These are phyloP conservation scores for Solidago caesia DNA, from an alignment of 129 eudicot genomes.

Conservation along the genomic window DNA sequence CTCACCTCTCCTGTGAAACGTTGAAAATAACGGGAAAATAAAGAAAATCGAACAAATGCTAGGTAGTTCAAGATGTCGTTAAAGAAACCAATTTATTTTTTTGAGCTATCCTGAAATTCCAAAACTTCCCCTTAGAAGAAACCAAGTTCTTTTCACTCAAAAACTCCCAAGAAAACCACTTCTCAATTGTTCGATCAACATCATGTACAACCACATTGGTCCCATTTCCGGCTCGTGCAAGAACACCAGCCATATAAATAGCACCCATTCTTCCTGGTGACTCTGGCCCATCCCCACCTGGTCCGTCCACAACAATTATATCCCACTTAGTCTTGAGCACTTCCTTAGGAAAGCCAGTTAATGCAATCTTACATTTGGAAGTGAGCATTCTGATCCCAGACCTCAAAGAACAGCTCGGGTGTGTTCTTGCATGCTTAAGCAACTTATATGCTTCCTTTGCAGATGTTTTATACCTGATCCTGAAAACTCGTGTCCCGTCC, in stretches of 20 bases:
- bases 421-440: conserved; percentile 65
- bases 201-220: conserved; percentile 84
- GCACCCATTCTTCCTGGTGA: conserved; percentile 89
- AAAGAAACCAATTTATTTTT: conserved; percentile 22
- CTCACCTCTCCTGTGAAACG: too few relatives aligned
- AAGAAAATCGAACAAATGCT: not conserved
- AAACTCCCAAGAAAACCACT: conserved; percentile 94
- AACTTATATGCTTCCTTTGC: conserved; percentile 83
- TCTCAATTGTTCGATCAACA: conserved; percentile 76
- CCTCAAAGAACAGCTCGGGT: conserved; percentile 46
- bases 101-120: conserved; percentile 58
- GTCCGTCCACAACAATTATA: conserved; percentile 81
- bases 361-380: conserved; percentile 61
- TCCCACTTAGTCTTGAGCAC: conserved; percentile 71
- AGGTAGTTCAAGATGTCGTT: not conserved
- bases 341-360: conserved; percentile 54
- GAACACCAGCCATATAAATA: conserved; percentile 74
- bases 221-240: conserved; percentile 70
- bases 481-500: conserved; percentile 38
- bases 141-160: conserved; percentile 76
- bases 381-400: conserved; percentile 24
- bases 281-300: conserved; percentile 63
- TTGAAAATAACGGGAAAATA: not conserved
- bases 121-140: conserved; percentile 84
- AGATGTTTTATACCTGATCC: conserved; percentile 44